Percentiles rank a stretch among this genome's conserved stretches.
Evolutionary conservation across 139 green algal genomes (phyloP).

Genomic region (Pycnococcus provasolii): DNA sequence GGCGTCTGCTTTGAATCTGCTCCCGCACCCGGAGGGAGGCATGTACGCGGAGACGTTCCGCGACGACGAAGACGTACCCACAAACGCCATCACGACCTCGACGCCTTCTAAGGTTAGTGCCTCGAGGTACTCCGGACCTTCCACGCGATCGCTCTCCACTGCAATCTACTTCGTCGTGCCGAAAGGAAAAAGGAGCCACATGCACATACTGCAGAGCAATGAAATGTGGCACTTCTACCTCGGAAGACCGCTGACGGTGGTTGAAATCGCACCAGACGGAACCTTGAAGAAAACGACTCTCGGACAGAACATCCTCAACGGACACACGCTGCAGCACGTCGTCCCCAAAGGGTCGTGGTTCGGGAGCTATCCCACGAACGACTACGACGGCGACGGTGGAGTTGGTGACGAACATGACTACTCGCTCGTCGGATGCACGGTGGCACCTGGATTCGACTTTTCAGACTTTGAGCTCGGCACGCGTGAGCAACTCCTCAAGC

Average conservation of each 20-base stretch:
- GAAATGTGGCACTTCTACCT: constrained; percentile 9
- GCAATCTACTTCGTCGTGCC: constrained; percentile 14
- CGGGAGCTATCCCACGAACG: too few relatives aligned
- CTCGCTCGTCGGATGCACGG: background rate
- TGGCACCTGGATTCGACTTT: constrained; percentile 16
- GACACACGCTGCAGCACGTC: constrained; percentile 4
- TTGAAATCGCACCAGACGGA: background rate
- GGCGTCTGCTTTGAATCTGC: background rate
- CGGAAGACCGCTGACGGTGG: background rate
- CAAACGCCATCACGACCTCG: background rate
- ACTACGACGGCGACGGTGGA: background rate
- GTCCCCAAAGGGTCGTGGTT: background rate
- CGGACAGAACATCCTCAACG: background rate
- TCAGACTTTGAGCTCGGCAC: constrained; percentile 11
- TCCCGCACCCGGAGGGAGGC: constrained; percentile 18
- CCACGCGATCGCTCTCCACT: constrained; percentile 5
- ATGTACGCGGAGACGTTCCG: constrained; percentile 12
- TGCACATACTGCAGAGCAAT: background rate
- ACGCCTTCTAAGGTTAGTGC: background rate
- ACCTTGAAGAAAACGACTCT: background rate
- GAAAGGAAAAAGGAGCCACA: too few relatives aligned
- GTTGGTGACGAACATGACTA: constrained; percentile 1
- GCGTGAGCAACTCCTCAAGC: background rate
- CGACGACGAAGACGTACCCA: too few relatives aligned
- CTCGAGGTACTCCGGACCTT: background rate